Percentiles rank a stretch among this genome's conserved stretches.
Evolutionary conservation across 345 rosid species (phyloP).

Genomic region (Eucalyptus brandiana): DNA sequence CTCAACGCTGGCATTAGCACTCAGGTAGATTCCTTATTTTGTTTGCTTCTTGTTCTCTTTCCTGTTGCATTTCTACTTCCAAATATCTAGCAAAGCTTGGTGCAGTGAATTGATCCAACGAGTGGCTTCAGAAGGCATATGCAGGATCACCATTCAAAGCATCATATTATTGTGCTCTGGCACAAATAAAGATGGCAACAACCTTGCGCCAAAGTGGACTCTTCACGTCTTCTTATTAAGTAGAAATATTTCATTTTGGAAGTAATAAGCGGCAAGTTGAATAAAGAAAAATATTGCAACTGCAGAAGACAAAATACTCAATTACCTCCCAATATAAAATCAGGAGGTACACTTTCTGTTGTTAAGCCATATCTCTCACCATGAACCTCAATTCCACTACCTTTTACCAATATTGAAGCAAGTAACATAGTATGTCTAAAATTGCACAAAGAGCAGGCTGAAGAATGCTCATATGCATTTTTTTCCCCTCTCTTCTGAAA

Average conservation of each 20-base stretch:
- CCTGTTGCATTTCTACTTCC: neutral
- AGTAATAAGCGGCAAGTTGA: neutral
- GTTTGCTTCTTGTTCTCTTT: neutral
- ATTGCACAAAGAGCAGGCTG: neutral
- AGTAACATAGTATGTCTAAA: neutral
- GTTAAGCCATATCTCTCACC: neutral
- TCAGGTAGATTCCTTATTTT: no score
- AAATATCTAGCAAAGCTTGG: neutral
- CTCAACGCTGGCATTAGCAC: no score
- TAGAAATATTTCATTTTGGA: neutral
- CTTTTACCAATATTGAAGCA: neutral
- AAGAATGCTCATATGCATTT: neutral
- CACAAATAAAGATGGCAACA: conserved; percentile 45
- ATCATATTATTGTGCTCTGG: conserved; percentile 39
- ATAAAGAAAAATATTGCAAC: neutral
- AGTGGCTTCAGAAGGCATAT: conserved; percentile 19
- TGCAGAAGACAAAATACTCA: neutral
- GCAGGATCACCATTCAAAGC: conserved; percentile 51
- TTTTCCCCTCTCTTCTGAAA: neutral
- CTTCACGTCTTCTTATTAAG: neutral
- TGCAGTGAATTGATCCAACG: neutral
- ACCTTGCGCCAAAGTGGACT: conserved; percentile 37
- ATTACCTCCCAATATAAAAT: neutral
- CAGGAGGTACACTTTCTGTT: neutral
- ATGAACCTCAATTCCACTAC: neutral